Evolutionary conservation across 2,329 filamentous ascomycete genomes (phyloP).

Genomic region (Calycina herbarum): DNA sequence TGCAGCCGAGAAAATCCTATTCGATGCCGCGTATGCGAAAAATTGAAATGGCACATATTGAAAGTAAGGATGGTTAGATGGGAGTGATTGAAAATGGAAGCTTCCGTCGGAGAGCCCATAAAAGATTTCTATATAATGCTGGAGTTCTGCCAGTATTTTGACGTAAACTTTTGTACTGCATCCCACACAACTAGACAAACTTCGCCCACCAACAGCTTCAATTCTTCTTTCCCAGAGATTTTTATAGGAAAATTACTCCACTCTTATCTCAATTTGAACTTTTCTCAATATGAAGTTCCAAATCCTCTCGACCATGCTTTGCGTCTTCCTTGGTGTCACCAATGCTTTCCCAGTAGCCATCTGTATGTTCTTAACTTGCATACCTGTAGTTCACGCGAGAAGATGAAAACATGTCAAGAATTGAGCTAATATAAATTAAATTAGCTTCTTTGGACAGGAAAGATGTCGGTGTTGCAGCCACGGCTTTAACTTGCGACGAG

Average conservation of each 20-base stretch:
- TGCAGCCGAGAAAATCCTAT: background rate
- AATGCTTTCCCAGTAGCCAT: background rate
- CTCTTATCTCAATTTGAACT: background rate
- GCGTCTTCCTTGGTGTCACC: background rate
- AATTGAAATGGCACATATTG: background rate
- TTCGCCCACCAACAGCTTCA: background rate
- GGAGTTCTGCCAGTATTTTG: background rate
- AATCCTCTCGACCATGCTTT: background rate
- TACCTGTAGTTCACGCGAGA: background rate
- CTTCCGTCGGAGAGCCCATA: background rate
- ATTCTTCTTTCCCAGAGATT: background rate
- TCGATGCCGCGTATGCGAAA: background rate
- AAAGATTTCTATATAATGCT: background rate
- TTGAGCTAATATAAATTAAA: background rate
- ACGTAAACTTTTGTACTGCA: background rate
- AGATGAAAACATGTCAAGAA: no score
- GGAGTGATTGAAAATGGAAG: background rate
- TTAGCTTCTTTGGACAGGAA: background rate
- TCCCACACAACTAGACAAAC: background rate
- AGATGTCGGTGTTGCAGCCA: background rate
- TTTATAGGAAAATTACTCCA: no score
- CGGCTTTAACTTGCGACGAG: background rate
- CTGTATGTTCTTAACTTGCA: background rate
- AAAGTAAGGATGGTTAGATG: no score
- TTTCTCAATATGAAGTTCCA: background rate